Base-by-base conservation (phyloP, 2,329 filamentous ascomycete species). In the Colletotrichum abscissum region DNA sequence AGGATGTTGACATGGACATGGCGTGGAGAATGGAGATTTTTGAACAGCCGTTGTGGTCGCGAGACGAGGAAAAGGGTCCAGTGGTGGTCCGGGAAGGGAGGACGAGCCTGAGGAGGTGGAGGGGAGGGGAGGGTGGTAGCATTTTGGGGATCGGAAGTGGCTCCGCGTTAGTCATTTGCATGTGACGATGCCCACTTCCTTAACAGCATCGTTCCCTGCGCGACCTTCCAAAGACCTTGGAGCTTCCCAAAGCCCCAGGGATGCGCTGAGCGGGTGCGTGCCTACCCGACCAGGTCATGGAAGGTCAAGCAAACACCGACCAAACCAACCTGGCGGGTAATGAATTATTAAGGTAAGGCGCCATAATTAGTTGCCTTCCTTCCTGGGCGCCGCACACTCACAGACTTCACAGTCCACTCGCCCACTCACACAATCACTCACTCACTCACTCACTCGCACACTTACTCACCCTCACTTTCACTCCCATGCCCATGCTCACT, bases 1-100 rank as follows among this genome's bases (percentile, higher is more conserved):
- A 52, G 59, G 19, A 64, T 22, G 22, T 57, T 52, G 52, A 38
- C 19, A 35, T 49, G 65, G 65, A 66, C 24, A 30, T 38, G 57
- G n/a, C 69, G 58, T 69, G 69, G 65, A 72, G 65, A 69, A 55
- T 63, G 52, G 52, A 33, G 52, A 54, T 58, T 63, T 72, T 72
- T 58, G 55, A 33, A 65, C n/a, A 28, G 35, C 19, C 42, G 26
- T 54, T 62, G 9, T 38, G 52, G 28, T 33, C 42, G 24, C 24
- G 56, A 57, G 42, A 22, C 42, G 42, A 49, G 42, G 49, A 46
- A 35, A 56, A 33, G 35, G 24, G 42, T 46, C 46, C 42, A 35
- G 42, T 22, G 42, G 42, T 49, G 19, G 42, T 49, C 42, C 42
- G 42, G 30, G 35, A 42, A 35, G 46, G 63, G 56, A 33, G 24